These are phyloP conservation scores for Pythium angustatum DNA, from an alignment of 352 stramenopile species.

Conservation along the genomic window DNA sequence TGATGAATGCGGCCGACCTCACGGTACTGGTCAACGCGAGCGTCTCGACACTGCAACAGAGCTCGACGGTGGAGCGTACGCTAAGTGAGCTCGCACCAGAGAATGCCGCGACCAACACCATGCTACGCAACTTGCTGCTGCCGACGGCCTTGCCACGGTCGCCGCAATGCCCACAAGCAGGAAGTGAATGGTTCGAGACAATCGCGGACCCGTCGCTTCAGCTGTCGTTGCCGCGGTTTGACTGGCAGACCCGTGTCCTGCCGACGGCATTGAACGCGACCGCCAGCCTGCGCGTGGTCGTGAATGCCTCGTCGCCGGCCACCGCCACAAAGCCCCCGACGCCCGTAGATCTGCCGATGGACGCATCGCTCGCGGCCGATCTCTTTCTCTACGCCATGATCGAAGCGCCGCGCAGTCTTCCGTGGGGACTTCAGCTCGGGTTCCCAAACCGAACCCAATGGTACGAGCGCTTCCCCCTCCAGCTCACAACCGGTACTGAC, in stretches of 20 bases:
- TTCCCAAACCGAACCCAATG: slow-evolving; percentile 1
- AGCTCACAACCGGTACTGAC: background rate
- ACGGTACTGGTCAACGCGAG: too few relatives aligned
- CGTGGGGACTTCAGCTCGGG: background rate
- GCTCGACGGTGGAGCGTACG: background rate
- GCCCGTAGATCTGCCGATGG: slow-evolving; percentile 16
- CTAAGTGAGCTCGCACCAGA: background rate
- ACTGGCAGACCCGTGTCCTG: slow-evolving; percentile 17
- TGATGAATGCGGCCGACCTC: slow-evolving; percentile 3
- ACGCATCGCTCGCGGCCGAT: slow-evolving; percentile 13
- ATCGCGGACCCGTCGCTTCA: background rate
- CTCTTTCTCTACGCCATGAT: slow-evolving; percentile 11
- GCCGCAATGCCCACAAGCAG: too few relatives aligned
- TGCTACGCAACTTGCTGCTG: background rate
- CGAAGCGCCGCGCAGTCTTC: background rate
- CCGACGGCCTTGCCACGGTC: too few relatives aligned
- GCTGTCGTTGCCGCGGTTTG: too few relatives aligned
- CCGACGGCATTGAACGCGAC: background rate
- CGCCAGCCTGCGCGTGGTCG: background rate
- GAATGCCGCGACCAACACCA: slow-evolving; percentile 12
- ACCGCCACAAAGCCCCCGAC: slow-evolving; percentile 1
- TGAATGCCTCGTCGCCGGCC: slow-evolving; percentile 21
- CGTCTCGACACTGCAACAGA: background rate
- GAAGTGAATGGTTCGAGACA: too few relatives aligned
- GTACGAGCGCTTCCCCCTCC: background rate